Base-by-base conservation (phyloP, 805 yeast species). In the Barnettozyma sucrosica region DNA sequence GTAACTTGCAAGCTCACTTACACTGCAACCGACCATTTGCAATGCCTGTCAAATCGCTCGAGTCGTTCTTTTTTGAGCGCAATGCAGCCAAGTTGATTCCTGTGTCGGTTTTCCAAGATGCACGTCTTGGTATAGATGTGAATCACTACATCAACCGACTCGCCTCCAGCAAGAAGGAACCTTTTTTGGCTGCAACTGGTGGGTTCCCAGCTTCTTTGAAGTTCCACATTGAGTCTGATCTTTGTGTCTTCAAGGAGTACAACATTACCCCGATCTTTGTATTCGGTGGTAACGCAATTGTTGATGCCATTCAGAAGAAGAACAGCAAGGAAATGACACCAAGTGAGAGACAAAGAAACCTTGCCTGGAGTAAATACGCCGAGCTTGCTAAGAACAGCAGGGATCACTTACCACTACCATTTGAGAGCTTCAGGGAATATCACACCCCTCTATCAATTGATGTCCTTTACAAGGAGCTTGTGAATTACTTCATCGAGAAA, bases 61-160 rank as follows among this genome's bases (percentile, higher is more conserved):
- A 86, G 58, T 72, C 84, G 3, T 81, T 74, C 61, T 70, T 84
- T 39, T 79, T 80, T 55, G 95, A 88, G 54, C 76, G 83, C 50
- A 77, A 81, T 49, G 66, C 84, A 40, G 81, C 80, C 42, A 71
- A 75, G 43, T 71, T 81, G 18, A 67, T 77, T 52, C 81, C 92
- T 13, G 70, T 88, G 55, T 85, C 83, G 33, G 67, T 79, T 4
- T 69, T 89, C 48, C 77, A 72, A 48, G 80, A 81, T 57, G 76
- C 90, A 24, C 77, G 83, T 14, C 68, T 89, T 44, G 96, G 96
- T 47, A 85, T 89, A 40, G 96, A 89, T 62, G 93, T 83, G 13
- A 85, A 80, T 54, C 89, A 88, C 61, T 89, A 88, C 58, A 65
- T 88, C 34, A 70, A 85, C 23, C 67, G 87, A 45, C 70, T 85